Conservation (phyloP, 2,329 filamentous ascomycete species). For the Arthrobotrys pseudoclavata region DNA sequence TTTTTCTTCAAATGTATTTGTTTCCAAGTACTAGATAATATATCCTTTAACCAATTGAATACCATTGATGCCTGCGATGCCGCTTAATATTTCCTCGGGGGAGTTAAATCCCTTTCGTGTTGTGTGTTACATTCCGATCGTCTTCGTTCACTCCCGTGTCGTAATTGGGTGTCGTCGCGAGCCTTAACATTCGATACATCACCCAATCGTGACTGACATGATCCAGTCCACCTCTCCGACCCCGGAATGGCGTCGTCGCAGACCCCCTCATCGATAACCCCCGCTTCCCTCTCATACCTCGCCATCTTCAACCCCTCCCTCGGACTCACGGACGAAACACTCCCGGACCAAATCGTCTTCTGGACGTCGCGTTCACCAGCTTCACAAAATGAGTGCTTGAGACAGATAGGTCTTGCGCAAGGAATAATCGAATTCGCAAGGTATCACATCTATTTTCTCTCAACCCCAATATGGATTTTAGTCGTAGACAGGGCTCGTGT, state of each 20-base stretch:
- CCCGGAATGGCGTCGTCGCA: conserved; percentile 55
- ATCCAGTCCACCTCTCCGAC: conserved; percentile 18
- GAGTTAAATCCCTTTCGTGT: background rate
- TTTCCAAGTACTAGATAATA: background rate
- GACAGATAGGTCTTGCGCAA: conserved; percentile 95
- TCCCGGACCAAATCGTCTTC: conserved; percentile 89
- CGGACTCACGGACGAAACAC: conserved; percentile 75
- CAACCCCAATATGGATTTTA: background rate
- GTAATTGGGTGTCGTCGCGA: conserved; percentile 34
- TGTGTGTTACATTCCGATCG: conserved; percentile 17
- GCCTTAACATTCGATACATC: conserved; percentile 24
- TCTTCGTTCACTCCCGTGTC: conserved; percentile 14
- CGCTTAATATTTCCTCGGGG: background rate
- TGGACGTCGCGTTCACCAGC: conserved; percentile 76
- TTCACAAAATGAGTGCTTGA: conserved; percentile 82
- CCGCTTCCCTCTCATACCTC: conserved; percentile 89
- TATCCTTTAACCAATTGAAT: background rate
- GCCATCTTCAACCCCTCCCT: conserved; percentile 94
- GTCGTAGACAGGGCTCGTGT: conserved; percentile 50
- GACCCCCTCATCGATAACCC: conserved; percentile 69
- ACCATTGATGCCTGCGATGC: background rate
- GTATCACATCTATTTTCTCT: conserved; percentile 66
- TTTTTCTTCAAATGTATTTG: background rate
- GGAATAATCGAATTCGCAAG: conserved; percentile 93
- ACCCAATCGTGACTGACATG: conserved; percentile 29